A percentile compares a stretch with the other conserved stretches of the same genome.
Evolutionary conservation across 1,284 basidiomycete genomes (phyloP).

Genomic region (Vanrija pseudolonga): DNA sequence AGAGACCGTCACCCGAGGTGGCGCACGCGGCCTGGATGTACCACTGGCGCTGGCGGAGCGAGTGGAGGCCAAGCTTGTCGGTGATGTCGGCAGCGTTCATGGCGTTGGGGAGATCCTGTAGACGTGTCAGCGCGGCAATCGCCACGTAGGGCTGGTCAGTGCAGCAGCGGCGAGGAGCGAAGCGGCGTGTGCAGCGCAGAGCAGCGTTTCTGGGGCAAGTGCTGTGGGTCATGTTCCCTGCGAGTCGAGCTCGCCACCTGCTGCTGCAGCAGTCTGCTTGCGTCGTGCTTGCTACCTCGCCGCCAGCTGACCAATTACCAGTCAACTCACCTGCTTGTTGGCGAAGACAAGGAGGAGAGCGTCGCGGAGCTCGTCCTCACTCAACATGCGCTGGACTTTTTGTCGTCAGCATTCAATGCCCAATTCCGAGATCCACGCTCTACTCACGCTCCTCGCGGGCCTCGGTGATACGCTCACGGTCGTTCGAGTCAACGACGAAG

Average conservation of each 20-base stretch:
- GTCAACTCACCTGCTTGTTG: conserved; percentile 74
- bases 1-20: conserved; percentile 97
- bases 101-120: conserved; percentile 85
- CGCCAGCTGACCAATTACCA: not conserved
- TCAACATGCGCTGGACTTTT: conserved; percentile 91
- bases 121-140: not conserved
- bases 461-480: conserved; percentile 98
- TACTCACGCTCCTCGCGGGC: conserved; percentile 82
- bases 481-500: conserved; percentile 99
- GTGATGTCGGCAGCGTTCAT: conserved; percentile 99
- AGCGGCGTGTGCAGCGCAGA: too few species aligned
- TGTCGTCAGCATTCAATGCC: not conserved
- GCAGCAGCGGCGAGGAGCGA: too few species aligned
- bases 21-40: conserved; percentile 99
- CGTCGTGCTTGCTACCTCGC: not conserved
- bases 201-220: too few species aligned
- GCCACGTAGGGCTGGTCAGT: not conserved
- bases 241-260: too few species aligned
- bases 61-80: conserved; percentile 97
- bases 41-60: conserved; percentile 94
- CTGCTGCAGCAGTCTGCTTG: not conserved
- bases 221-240: too few species aligned
- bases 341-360: conserved; percentile 98
- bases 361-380: conserved; percentile 98
- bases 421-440: not conserved